phyloP scores from a whole-genome alignment of 73 alveolate species.

The Paramecium biaurelia region DNA sequence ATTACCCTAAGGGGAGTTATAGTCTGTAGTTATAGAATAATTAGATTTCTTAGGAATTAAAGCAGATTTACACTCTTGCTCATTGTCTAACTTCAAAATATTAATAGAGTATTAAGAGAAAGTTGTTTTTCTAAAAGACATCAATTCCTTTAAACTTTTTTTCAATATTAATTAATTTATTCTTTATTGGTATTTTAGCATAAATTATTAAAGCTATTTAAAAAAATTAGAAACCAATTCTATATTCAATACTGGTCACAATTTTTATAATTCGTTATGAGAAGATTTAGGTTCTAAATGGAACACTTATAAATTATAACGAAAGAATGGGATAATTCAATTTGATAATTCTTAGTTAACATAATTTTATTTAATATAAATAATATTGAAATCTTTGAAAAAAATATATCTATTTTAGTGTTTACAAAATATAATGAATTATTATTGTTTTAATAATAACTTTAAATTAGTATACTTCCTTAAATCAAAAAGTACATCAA shows the following conservation, averaged over 20 bases:
- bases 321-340: background rate
- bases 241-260: background rate
- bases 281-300: background rate
- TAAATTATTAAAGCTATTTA: background rate
- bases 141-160: background rate
- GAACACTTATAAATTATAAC: background rate
- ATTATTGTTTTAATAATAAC: background rate
- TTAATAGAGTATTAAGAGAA: background rate
- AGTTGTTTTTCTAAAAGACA: background rate
- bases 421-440: background rate
- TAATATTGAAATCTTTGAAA: background rate
- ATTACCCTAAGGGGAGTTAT: background rate
- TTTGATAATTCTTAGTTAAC: background rate
- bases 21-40: background rate
- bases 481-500: background rate
- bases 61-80: background rate
- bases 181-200: background rate
- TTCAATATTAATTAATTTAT: background rate
- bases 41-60: background rate
- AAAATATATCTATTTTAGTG: background rate
- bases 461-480: background rate
- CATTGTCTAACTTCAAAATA: background rate
- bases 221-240: background rate
- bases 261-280: background rate
- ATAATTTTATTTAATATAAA: background rate